Conservation (phyloP, 1,284 basidiomycete species). For the Cutaneotrichosporon mucoides region DNA sequence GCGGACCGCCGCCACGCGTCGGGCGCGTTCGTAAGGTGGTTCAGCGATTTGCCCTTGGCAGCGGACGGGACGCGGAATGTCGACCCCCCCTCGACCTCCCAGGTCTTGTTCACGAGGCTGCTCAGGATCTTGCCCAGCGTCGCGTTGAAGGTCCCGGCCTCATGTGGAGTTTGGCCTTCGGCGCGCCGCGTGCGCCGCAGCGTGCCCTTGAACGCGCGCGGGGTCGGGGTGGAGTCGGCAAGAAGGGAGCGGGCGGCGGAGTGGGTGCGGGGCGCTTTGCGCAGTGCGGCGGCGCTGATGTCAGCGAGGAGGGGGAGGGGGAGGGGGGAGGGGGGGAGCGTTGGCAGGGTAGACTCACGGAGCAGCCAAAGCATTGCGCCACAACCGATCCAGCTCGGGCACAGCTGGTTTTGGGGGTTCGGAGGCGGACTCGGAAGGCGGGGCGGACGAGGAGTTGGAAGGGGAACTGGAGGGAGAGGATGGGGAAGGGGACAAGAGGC, state of each 20-base stretch:
- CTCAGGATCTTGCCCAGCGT: constrained; percentile 13
- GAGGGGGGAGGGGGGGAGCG: background rate
- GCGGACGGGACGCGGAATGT: background rate
- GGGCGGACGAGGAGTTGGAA: too few relatives aligned
- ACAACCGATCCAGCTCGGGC: constrained; percentile 8
- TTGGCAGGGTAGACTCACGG: constrained; percentile 5
- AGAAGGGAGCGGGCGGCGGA: constrained; percentile 1
- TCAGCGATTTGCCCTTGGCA: background rate
- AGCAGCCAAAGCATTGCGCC: constrained; percentile 15
- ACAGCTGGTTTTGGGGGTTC: too few relatives aligned
- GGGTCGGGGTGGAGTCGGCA: background rate
- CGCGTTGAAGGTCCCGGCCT: constrained; percentile 27
- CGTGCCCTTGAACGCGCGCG: constrained; percentile 8
- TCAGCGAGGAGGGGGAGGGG: background rate
- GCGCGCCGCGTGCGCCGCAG: constrained; percentile 8
- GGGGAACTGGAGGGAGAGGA: too few relatives aligned
- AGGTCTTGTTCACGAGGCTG: background rate
- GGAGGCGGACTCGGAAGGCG: too few relatives aligned
- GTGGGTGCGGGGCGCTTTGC: background rate
- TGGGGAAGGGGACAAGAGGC: too few relatives aligned
- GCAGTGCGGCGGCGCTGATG: constrained; percentile 1
- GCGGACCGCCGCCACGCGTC: background rate
- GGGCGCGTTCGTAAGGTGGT: background rate
- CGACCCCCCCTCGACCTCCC: background rate
- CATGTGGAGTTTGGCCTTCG: constrained; percentile 34